Conservation (phyloP, 768 basidiomycete genomes). For the Leccinum subtestaceum region DNA sequence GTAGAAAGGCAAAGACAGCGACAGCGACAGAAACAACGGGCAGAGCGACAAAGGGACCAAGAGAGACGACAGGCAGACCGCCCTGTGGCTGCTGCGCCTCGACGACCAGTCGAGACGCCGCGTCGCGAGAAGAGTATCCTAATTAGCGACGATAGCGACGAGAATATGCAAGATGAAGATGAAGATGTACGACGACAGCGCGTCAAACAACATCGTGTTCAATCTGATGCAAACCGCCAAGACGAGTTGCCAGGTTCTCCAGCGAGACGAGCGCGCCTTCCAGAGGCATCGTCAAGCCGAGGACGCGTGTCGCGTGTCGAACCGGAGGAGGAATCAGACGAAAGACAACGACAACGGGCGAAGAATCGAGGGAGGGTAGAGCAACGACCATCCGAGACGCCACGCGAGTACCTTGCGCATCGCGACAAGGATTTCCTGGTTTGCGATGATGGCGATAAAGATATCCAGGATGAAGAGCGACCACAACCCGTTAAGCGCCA, state of each 20-base stretch:
- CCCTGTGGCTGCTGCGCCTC: not conserved
- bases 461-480: conserved; percentile 1
- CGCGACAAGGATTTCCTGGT: not conserved
- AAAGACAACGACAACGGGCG: conserved; percentile 4
- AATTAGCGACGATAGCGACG: conserved; percentile 6
- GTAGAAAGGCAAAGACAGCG: conserved; percentile 15
- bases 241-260: not conserved
- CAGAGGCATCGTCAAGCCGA: not conserved
- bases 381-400: not conserved
- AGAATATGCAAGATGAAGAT: not conserved
- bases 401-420: not conserved
- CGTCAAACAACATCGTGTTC: conserved; percentile 16
- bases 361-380: not conserved
- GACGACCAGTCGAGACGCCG: not conserved
- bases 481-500: conserved; percentile 15
- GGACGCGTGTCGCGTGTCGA: not conserved
- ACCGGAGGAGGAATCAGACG: not conserved
- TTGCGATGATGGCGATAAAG: conserved; percentile 7
- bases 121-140: not conserved
- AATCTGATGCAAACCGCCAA: conserved; percentile 5
- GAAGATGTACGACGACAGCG: conserved; percentile 2
- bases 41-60: not conserved
- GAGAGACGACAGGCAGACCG: not conserved
- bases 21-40: conserved; percentile 1
- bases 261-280: not conserved